phyloP scores from a whole-genome alignment of 1,284 basidiomycete genomes.

The Anthracocystis setariae region DNA sequence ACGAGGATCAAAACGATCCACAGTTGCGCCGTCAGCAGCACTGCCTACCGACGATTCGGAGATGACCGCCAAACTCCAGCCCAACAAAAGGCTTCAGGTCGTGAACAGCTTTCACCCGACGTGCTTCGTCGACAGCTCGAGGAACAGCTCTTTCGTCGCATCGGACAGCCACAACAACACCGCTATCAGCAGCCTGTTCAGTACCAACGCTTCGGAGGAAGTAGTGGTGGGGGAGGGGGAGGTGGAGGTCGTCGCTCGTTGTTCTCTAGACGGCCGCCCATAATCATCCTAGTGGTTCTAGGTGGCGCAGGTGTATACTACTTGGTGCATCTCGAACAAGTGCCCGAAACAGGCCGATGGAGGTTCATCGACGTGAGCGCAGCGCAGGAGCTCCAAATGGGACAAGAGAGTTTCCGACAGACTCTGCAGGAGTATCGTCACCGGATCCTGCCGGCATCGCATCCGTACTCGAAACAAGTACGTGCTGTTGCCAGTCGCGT shows the following conservation, averaged over 20 bases:
- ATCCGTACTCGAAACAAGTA: constrained; percentile 74
- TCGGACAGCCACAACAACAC: constrained; percentile 20
- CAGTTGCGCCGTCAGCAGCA: constrained; percentile 3
- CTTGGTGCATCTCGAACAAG: constrained; percentile 61
- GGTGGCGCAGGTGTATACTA: constrained; percentile 60
- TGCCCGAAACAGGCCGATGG: constrained; percentile 63
- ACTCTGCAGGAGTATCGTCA: constrained; percentile 73
- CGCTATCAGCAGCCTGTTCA: constrained; percentile 10
- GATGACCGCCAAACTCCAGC: background rate
- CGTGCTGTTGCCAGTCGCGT: constrained; percentile 76
- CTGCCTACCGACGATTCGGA: constrained; percentile 1
- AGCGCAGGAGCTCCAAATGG: constrained; percentile 64
- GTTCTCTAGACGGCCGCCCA: constrained; percentile 32
- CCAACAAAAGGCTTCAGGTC: constrained; percentile 3
- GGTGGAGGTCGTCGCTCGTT: constrained; percentile 4
- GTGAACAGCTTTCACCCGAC: constrained; percentile 30
- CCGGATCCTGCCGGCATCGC: constrained; percentile 76
- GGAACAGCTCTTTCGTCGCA: constrained; percentile 35
- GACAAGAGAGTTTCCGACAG: constrained; percentile 71
- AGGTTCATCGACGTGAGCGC: constrained; percentile 63
- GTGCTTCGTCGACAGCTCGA: constrained; percentile 30
- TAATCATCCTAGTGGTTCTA: constrained; percentile 41
- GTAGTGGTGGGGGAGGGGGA: constrained; percentile 10
- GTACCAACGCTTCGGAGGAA: constrained; percentile 40
- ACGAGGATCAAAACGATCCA: background rate